phyloP scores from a whole-genome alignment of 2,329 filamentous ascomycete genomes.

The Sclerotinia spermophila region DNA sequence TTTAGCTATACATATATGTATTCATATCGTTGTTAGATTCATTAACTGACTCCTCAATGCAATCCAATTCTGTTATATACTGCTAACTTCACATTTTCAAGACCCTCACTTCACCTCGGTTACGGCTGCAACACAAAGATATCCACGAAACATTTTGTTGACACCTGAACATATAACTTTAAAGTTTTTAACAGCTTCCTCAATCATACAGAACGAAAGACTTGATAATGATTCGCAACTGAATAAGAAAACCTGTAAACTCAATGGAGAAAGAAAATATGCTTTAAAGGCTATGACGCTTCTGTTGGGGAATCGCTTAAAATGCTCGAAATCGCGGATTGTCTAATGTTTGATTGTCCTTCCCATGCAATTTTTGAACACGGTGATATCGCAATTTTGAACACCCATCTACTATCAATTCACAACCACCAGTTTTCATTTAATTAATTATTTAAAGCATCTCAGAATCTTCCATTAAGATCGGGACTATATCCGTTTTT shows the following conservation, averaged over 20 bases:
- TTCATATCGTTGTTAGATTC: not conserved
- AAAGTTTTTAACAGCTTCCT: not conserved
- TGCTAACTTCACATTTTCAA: not conserved
- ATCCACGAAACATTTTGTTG: constrained; percentile 5
- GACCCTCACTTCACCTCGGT: constrained; percentile 11
- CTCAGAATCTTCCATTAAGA: constrained; percentile 39
- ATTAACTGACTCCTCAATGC: not conserved
- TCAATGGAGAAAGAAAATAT: not conserved
- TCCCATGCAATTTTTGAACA: constrained; percentile 17
- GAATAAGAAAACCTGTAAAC: not conserved
- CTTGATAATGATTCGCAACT: constrained; percentile 2
- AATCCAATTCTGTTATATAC: not conserved
- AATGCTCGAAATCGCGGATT: constrained; percentile 6
- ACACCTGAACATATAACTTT: not conserved
- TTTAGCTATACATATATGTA: not conserved
- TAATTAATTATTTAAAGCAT: constrained; percentile 29
- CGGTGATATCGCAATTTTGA: constrained; percentile 26
- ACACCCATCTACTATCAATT: constrained; percentile 23
- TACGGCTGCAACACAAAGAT: constrained; percentile 16
- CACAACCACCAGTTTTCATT: constrained; percentile 32
- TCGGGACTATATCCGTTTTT: constrained; percentile 53
- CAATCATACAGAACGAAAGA: not conserved
- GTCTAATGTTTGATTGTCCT: constrained; percentile 11
- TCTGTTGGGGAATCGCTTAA: constrained; percentile 8
- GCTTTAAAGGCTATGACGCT: constrained; percentile 1